phyloP scores from a whole-genome alignment of 202 grass and related monocot genomes.

The Eragrostis tef region DNA sequence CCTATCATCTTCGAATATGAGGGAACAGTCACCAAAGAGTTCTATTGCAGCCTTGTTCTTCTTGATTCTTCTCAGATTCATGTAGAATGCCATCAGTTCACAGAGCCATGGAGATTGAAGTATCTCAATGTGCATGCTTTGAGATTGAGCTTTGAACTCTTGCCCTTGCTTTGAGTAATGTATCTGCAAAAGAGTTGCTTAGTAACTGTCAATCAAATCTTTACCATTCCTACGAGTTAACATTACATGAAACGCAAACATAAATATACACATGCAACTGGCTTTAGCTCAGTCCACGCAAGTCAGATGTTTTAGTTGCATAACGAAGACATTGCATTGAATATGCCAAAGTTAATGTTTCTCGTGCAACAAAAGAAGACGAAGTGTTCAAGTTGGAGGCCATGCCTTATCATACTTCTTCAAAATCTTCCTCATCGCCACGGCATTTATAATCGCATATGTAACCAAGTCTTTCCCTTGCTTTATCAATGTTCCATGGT shows the following conservation, averaged over 20 bases:
- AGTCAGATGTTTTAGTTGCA: background rate
- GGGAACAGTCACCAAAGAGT: conserved; percentile 69
- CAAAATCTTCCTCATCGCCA: conserved; percentile 85
- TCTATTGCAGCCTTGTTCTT: conserved; percentile 57
- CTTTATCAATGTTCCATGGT: conserved; percentile 57
- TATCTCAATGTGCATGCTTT: conserved; percentile 88
- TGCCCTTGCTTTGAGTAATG: conserved; percentile 94
- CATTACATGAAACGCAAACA: no score
- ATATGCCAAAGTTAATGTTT: background rate
- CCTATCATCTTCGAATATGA: conserved; percentile 69
- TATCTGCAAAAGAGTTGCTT: conserved; percentile 52
- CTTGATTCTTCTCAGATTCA: conserved; percentile 70
- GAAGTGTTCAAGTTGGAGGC: background rate
- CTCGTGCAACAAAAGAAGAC: background rate
- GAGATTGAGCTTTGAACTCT: conserved; percentile 82
- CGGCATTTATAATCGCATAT: conserved; percentile 85
- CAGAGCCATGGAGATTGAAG: conserved; percentile 88
- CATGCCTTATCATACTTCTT: conserved; percentile 95
- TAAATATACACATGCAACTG: no score
- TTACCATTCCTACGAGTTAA: background rate
- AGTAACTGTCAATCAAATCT: background rate
- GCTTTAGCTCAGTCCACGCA: no score
- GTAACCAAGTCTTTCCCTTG: conserved; percentile 86
- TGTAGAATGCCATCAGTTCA: conserved; percentile 90
- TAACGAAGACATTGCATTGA: background rate